Evolutionary conservation across 2,329 filamentous ascomycete genomes (phyloP), one percentile per base, ranked within the genome.

Genomic region (Sporothrix mexicana): DNA sequence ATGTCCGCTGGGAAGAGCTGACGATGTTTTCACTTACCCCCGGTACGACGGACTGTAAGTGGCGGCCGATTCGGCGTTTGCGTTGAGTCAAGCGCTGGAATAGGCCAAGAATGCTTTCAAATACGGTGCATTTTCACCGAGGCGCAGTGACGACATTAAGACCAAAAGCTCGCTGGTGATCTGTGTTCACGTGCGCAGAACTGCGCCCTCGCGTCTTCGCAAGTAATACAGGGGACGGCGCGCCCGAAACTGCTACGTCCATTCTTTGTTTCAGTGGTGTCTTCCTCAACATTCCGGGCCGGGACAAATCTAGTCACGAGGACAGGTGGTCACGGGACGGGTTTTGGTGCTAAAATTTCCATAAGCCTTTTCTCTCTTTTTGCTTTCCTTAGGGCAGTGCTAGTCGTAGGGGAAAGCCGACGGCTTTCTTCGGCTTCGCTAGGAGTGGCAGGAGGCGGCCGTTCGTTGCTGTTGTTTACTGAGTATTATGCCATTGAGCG

Each of bases 371-470:
- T 36, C 30, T 36, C 30, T 36, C 30, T 36, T 36, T 47, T 15
- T 47, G 49, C 17, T 53, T n/a, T 53, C 7, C 8, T 7, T 8
- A 55, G 20, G 51, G 8, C 20, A 23, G 51, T 23, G 51, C 51
- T 25, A 25, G 53, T 57, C 23, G 10, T 23, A 43, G 49, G 51
- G n/a, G 51, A 70, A 5, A 15, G 49, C 55, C 55, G 20, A 25
- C 62, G 70, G 62, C 43, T 72, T 72, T n/a, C 51, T 43, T 72
- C 70, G 62, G 70, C 62, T 61, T 64, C 61, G 36, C 10, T 47
- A 9, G 30, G 3, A 49, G 15, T 13, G 2, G 30, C 12, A 55
- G 51, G 23, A 20, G 23, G 23, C 51, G 41, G 51, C 45, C 45
- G 47, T 45, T 49, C 41, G 47, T 45, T 49, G n/a, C 25, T 25